A percentile compares a stretch with the other conserved stretches of the same genome.
Evolutionary conservation across 352 stramenopile species (phyloP).

Genomic region (Salisapilia sapeloensis): DNA sequence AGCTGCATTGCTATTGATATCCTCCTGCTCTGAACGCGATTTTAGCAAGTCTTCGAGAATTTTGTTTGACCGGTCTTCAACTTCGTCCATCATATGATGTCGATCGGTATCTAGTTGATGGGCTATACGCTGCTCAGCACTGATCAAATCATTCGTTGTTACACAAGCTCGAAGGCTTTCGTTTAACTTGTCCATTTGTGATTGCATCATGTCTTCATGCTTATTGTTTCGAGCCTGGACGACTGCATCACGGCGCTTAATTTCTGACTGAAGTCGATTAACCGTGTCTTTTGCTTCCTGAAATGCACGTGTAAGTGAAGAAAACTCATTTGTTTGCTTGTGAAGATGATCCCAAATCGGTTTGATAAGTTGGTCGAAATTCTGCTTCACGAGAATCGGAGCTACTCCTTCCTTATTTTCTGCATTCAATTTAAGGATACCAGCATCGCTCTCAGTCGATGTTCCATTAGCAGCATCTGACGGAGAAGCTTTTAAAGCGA

Average conservation of each 20-base stretch:
- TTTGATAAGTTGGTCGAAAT: constrained; percentile 25
- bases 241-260: constrained; percentile 64
- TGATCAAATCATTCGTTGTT: constrained; percentile 65
- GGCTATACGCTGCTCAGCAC: constrained; percentile 47
- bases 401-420: too few species aligned
- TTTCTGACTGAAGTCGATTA: constrained; percentile 48
- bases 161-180: constrained; percentile 50
- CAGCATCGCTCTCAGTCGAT: too few species aligned
- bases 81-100: constrained; percentile 31
- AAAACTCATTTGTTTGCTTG: constrained; percentile 61
- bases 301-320: constrained; percentile 32
- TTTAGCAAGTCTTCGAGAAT: constrained; percentile 42
- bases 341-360: constrained; percentile 65
- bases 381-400: too few species aligned
- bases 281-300: constrained; percentile 63
- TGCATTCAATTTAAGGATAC: too few species aligned
- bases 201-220: constrained; percentile 47
- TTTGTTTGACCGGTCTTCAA: constrained; percentile 43
- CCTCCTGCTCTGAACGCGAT: constrained; percentile 49
- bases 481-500: not conserved
- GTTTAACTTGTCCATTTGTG: constrained; percentile 65
- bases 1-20: constrained; percentile 62
- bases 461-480: too few species aligned
- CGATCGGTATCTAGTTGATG: constrained; percentile 59
- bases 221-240: constrained; percentile 64